Evolutionary conservation across 768 basidiomycete species (phyloP), one percentile per base, ranked within the genome.

Genomic region (Tephrocybe sp.): DNA sequence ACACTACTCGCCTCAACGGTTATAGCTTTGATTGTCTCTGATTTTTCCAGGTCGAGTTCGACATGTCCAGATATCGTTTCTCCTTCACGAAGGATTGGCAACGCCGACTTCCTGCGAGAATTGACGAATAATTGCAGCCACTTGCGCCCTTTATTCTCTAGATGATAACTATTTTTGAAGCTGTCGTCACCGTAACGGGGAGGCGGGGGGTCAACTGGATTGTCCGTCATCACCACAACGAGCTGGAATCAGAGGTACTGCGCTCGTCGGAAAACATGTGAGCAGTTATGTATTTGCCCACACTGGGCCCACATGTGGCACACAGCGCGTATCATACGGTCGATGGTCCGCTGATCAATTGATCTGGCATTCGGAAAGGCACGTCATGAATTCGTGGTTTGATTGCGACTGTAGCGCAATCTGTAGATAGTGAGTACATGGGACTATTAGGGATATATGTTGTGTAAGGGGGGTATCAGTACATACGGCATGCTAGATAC

Each of bases 31-130:
- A 76, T 61, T 11, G 68, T 72, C 47, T 81, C 78, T 13, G 75
- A 62, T 56, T 77, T 79, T 52, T 72, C 67, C 27, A 80, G 64
- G 44, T 80, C 73, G 24, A 83, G 57, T 55, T 78, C 75, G 2
- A 83, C 79, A 8, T 64, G 62, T 19, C 84, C 83, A 1, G 72
- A 58, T 44, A 86, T 68, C 12, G 57, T 50, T 57, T 86, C 80
- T 9, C 71, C 75, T 51, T 78, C 70, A 39, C 71, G 59, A 55
- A 78, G 81, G 22, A 71, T 58, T 16, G 80, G 82, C 21, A 73
- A 62, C 9, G 68, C 24, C 15, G 15, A 27, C 9, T 40, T 27
- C 15, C n/a, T 24, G 12, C 24, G 39, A 24, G 39, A 25, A 15
- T 40, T 9, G 39, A 40, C 24, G 19, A 25, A n/a, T 25, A n/a